Base-by-base conservation (phyloP, 108 stramenopile species). In the Cyclostephanos tholiformis region DNA sequence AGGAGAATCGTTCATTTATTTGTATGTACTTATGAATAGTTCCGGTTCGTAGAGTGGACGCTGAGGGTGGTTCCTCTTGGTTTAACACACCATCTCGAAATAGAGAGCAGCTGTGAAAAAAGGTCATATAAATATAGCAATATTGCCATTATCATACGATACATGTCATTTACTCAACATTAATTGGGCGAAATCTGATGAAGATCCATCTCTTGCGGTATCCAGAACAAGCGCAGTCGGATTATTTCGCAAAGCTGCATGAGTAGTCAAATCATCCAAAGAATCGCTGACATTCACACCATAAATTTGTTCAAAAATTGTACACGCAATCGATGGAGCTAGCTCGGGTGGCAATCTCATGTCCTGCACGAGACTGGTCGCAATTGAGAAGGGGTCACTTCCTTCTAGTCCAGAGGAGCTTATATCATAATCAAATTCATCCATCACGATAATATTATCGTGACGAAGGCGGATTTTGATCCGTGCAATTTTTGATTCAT, bases 271-370 rank as follows among this genome's bases (percentile, higher is more conserved):
- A 3, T 63, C 68, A 30, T 65, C 67, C 27, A 55, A 19, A 32
- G 72, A 69, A 25, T 69, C 61, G 14, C 71, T 60, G 59, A 80
- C 63, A 38, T 80, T 56, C 0, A 80, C 58, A 0, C 79, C 81
- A 56, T 77, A 78, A 26, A 86, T 81, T 77, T 92, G 91, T 63
- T 92, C 91, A 11, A 89, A 50, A 17, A 92, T 87, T 5, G 84
- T 69, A 2, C 69, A 79, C 1, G 80, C 71, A 66, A 92, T 86
- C 6, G 85, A 72, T n/a, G 77, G 57, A 9, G 84, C 84, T 14
- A 87, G 84, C 65, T 92, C 91, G 13, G 83, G 75, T 8, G 88
- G 83, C 50, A 92, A 64, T 36, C 89, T 92, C 60, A 90, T 72
- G 65, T 92, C 91, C 20, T 78, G 63, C 8, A 77, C 86, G 46